Percentiles rank a stretch among this genome's conserved stretches.
Conservation (phyloP, 345 rosid genomes). For the Excoecaria cochinchinensis region DNA sequence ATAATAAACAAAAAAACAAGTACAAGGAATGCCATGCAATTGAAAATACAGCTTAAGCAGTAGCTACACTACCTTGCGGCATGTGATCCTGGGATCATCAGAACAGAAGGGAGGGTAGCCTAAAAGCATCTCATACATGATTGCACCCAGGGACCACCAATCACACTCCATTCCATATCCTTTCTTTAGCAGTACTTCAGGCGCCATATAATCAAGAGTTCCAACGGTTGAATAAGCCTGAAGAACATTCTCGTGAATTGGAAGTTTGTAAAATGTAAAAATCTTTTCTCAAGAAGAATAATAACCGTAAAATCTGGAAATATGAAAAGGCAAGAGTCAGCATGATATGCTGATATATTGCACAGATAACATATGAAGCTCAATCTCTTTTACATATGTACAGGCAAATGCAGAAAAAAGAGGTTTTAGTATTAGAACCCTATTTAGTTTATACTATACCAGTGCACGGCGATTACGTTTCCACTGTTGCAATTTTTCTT, state of each 20-base stretch:
- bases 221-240: constrained; percentile 99
- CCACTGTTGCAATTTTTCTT: constrained; percentile 76
- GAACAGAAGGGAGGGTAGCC: constrained; percentile 99
- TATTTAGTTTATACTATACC: constrained; percentile 42
- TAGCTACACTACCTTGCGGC: constrained; percentile 91
- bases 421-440: constrained; percentile 6
- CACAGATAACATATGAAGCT: not conserved
- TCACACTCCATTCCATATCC: constrained; percentile 98
- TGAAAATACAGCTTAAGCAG: constrained; percentile 20
- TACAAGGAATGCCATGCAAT: not conserved
- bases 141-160: constrained; percentile 99
- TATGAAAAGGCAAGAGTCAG: not conserved
- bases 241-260: constrained; percentile 17
- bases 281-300: constrained; percentile 9
- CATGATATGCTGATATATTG: constrained; percentile 1
- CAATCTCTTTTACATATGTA: not conserved
- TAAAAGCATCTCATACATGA: constrained; percentile 92
- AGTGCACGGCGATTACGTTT: constrained; percentile 93
- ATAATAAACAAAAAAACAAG: not conserved
- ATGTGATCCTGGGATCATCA: constrained; percentile 90
- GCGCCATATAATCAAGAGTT: constrained; percentile 99
- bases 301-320: constrained; percentile 5
- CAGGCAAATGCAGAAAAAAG: not conserved
- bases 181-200: constrained; percentile 90
- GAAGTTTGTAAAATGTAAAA: constrained; percentile 13